Base-by-base conservation (phyloP, 441 rosid genomes). In the Erysimum cheiri region DNA sequence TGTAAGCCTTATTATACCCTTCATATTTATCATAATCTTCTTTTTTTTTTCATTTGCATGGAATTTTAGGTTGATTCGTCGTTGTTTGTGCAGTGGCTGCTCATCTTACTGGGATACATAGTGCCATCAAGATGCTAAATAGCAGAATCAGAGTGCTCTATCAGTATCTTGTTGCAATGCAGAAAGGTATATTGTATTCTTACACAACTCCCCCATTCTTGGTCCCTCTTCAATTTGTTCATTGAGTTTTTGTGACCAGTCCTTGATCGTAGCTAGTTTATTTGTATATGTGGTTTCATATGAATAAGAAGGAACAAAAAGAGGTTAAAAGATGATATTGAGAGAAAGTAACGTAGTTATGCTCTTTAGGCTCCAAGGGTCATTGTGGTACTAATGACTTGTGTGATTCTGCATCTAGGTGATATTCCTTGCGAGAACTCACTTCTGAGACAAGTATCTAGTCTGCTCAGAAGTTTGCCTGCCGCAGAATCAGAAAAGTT, bases 91-190 rank as follows among this genome's bases (percentile, higher is more conserved):
- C 64, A 91, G 98, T 93, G 92, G 93, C 98, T 79, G 97, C 98
- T 69, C 97, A 93, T 78, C 97, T 93, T 61, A 91, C 97, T 10
- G 88, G 96, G 36, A 88, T 91, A 60, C 97, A 93, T 69, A 91
- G 95, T 82, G 98, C 98, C 35, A 91, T 91, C 83, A 93, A 93
- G 87, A 93, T 93, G 98, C 80, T 91, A 65, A 89, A 88, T 80
- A 88, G 96, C 80, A 87, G 97, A 80, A 84, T 91, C 70, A 87
- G 87, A 78, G 96, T 93, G 76, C 91, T 93, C 71, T 91, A 88
- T 72, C 95, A 91, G 57, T 89, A 89, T 74, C 97, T 91, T 65
- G 81, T 68, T 15, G 91, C 91, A 9, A 91, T 93, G 98, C 92
- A 91, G 73, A 91, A 89, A 80, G 98, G 97, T 93, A 82, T 35